phyloP scores from a whole-genome alignment of 2,329 filamentous ascomycete genomes.

The Diplocarpon mali region DNA sequence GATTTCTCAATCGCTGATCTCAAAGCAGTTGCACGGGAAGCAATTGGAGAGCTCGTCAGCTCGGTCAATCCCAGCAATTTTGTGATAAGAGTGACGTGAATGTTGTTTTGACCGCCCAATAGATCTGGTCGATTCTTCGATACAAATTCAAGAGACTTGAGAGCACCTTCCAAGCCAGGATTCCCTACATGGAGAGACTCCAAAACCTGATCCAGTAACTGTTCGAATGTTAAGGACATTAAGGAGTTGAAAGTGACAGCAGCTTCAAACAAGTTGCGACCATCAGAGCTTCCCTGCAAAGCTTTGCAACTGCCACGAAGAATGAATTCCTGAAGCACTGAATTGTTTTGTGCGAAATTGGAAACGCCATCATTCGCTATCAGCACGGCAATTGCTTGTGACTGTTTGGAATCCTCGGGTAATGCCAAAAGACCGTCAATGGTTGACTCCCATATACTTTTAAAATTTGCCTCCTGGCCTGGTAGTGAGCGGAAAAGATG shows the following conservation, averaged over 20 bases:
- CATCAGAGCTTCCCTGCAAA: slow-evolving; percentile 26
- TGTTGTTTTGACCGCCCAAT: slow-evolving; percentile 33
- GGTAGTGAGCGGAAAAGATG: slow-evolving; percentile 40
- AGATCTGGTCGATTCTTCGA: slow-evolving; percentile 35
- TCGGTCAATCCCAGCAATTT: slow-evolving; percentile 45
- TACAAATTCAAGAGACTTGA: slow-evolving; percentile 39
- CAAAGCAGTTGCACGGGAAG: slow-evolving; percentile 25
- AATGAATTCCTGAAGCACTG: slow-evolving; percentile 38
- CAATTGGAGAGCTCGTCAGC: slow-evolving; percentile 30
- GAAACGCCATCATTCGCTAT: slow-evolving; percentile 3
- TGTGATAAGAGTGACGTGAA: slow-evolving; percentile 40
- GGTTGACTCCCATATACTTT: slow-evolving; percentile 27
- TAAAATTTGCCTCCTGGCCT: slow-evolving; percentile 24
- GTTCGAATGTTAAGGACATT: slow-evolving; percentile 22
- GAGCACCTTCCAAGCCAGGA: slow-evolving; percentile 22
- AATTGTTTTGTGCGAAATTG: slow-evolving; percentile 30
- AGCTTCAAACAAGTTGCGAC: slow-evolving; percentile 39
- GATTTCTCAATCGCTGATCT: slow-evolving; percentile 34
- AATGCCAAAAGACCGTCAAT: slow-evolving; percentile 31
- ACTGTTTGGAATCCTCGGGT: neutral
- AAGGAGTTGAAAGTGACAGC: slow-evolving; percentile 30
- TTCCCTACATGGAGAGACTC: slow-evolving; percentile 15
- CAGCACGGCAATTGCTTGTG: neutral
- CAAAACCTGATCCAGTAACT: slow-evolving; percentile 25
- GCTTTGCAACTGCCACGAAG: slow-evolving; percentile 31